Evolutionary conservation across 306 rosid species (phyloP), one percentile per base, ranked within the genome.

Genomic region (Lithocarpus polystachyus): DNA sequence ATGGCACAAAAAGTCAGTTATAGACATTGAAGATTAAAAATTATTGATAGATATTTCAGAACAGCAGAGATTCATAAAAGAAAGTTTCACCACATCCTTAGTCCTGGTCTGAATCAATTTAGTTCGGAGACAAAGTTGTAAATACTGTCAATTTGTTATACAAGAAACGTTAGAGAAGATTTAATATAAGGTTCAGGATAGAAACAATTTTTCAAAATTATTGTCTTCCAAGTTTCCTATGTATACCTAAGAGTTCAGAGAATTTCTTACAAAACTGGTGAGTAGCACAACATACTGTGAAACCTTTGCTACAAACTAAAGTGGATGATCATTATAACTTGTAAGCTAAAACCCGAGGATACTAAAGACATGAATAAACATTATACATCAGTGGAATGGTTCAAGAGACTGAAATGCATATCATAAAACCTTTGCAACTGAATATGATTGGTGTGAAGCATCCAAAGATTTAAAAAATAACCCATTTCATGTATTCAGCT

Each of bases 1-100:
- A 90, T 90, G 92, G 88, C 82, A 88, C 88, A 82, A 77, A 57
- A 80, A 86, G 89, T 84, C 87, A 84, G 76, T 85, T 82, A 73
- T 69, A 19, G 62, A 82, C 57, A 52, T 24, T 53, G 77, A 80
- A 83, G 85, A 80, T 40, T 40, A 75, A 77, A 43, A 80, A 83
- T 80, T 79, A 84, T 4, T 53, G 20, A 80, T 77, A 51, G 14
- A 52, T 55, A 61, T 15, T 40, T 33, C 48, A 48, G n/a, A 23
- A 35, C 24, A 40, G 70, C 75, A 40, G 64, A 17, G 18, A 54
- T 23, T 1, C 31, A 23, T 56, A 43, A 23, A 59, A 48, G 17
- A 48, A 71, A 19, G 22, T 60, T 29, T 26, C n/a, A 56, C 54
- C 74, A 65, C 14, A 67, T 74, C 23, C 23, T 19, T 40, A 19